Evolutionary conservation across 805 yeast genomes (phyloP).

Genomic region (Wickerhamiella brachini): DNA sequence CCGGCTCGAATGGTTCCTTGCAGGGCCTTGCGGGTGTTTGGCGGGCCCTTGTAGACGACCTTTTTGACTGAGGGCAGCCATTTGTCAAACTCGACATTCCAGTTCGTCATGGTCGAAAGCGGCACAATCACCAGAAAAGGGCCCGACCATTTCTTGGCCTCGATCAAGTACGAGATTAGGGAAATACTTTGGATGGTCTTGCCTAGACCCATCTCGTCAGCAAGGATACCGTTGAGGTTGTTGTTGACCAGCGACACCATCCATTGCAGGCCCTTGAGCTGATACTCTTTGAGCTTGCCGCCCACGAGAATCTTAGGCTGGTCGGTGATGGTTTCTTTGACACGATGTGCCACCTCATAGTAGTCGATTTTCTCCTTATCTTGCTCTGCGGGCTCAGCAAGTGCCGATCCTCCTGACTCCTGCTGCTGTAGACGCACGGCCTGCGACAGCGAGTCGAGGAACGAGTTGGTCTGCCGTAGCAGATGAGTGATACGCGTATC

Average conservation of each 20-base stretch:
- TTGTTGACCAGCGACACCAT: slow-evolving; percentile 92
- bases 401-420: slow-evolving; percentile 12
- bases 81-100: slow-evolving; percentile 92
- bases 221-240: slow-evolving; percentile 87
- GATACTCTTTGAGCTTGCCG: slow-evolving; percentile 86
- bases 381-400: slow-evolving; percentile 16
- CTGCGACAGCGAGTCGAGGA: slow-evolving; percentile 77
- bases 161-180: slow-evolving; percentile 68
- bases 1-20: slow-evolving; percentile 59
- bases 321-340: slow-evolving; percentile 61
- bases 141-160: slow-evolving; percentile 58
- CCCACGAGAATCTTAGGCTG: slow-evolving; percentile 84
- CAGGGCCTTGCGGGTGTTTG: slow-evolving; percentile 65
- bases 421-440: slow-evolving; percentile 82
- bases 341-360: slow-evolving; percentile 82
- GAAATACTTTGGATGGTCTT: slow-evolving; percentile 93
- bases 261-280: slow-evolving; percentile 91
- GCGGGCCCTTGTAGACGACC: slow-evolving; percentile 86
- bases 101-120: slow-evolving; percentile 80
- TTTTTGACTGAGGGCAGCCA: slow-evolving; percentile 88
- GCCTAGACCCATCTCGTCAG: slow-evolving; percentile 98
- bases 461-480: slow-evolving; percentile 78
- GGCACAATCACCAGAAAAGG: slow-evolving; percentile 93
- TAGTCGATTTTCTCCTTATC: slow-evolving; percentile 55
- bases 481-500: slow-evolving; percentile 95